Evolutionary conservation across 2,329 filamentous ascomycete genomes (phyloP), one percentile per base, ranked within the genome.

Genomic region (Colletotrichum sp.): DNA sequence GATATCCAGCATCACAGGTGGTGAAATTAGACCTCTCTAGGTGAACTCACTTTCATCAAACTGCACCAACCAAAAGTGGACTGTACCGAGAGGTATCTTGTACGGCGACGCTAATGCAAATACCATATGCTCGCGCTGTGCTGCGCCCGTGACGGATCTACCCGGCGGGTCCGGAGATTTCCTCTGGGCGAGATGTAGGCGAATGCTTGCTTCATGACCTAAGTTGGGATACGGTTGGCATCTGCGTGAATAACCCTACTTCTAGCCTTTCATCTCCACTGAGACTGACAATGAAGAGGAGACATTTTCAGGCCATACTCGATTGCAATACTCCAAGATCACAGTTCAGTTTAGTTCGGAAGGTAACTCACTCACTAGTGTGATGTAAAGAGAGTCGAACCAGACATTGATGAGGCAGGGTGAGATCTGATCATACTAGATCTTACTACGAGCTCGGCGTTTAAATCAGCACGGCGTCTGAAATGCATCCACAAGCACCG

Each of bases 151-250:
- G 18, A 9, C 39, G 39, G 39, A 49, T 49, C 39, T 49, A 49
- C 39, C 39, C 39, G 39, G 39, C 39, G 39, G 39, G 39, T 12
- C 39, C 9, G 18, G 39, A 49, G 39, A 49, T 49, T 18, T n/a
- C 5, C 6, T 49, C 39, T 49, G 39, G 18, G 39, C 18, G 39
- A 49, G 39, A 12, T 49, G 39, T 49, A n/a, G 39, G 18, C 9
- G 18, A 49, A 49, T n/a, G 39, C 39, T 49, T 49, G 9, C 36
- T 44, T 10, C 36, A 44, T 44, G 36, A 44, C 36, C 39, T 3
- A 5, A 18, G 18, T n/a, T n/a, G 0, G 39, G 39, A 12, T 49
- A 3, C 39, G 0, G 18, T 0, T 4, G 18, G 39, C 9, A 12
- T 49, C 3, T 49, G 39, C 39, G 9, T 49, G 18, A 12, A 49